Conservation (phyloP, 78 protist species). For the Speleostelium caveatum region DNA sequence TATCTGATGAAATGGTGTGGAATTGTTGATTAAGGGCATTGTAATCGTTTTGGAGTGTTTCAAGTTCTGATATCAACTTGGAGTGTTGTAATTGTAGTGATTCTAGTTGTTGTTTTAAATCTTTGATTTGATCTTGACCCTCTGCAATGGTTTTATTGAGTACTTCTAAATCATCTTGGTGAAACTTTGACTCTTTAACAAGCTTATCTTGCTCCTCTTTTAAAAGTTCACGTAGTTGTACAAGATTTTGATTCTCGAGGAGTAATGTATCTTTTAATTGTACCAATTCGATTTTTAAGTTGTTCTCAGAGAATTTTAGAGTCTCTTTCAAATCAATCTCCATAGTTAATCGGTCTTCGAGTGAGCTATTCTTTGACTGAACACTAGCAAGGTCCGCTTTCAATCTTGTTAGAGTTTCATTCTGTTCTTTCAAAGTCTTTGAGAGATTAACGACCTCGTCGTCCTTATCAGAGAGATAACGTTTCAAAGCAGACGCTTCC, state of each 20-base stretch:
- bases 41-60: neutral
- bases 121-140: neutral
- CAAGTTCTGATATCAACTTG: neutral
- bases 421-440: conserved; percentile 36
- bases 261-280: conserved; percentile 14
- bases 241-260: conserved; percentile 4
- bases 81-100: neutral
- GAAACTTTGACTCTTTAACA: neutral
- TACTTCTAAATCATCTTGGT: conserved; percentile 2
- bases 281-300: conserved; percentile 3
- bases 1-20: neutral
- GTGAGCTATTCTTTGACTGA: no score
- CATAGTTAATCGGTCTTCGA: no score
- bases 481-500: conserved; percentile 40
- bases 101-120: neutral
- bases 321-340: neutral
- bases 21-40: conserved; percentile 5
- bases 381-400: no score
- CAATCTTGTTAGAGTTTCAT: no score
- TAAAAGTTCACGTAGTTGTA: conserved; percentile 4
- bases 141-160: neutral
- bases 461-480: conserved; percentile 25
- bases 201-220: conserved; percentile 13
- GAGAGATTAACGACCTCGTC: conserved; percentile 7
- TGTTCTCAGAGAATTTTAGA: conserved; percentile 5